Base-by-base conservation (phyloP, 768 basidiomycete species). In the Boletus huronensis region DNA sequence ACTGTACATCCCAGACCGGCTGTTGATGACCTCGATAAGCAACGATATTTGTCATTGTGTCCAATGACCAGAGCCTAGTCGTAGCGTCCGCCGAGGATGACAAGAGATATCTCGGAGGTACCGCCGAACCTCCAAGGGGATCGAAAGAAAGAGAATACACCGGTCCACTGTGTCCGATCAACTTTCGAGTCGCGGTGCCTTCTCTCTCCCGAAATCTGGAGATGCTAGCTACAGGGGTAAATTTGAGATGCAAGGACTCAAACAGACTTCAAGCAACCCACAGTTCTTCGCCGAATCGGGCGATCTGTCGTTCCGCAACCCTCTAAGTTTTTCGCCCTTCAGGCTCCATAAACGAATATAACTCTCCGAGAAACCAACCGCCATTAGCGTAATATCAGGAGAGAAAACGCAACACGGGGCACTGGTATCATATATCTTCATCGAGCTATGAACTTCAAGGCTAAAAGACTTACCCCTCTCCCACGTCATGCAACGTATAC, bases 1-100 rank as follows among this genome's bases (percentile, higher is more conserved):
- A 99, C 68, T 98, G 88, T 13, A 96, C 94, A 63, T 98, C 97
- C 97, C 97, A 99, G 0, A 99, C 87, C 0, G 97, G 94, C 70
- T 97, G 95, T 67, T 95, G 88, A 63, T 99, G 97, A 0, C 97
- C 96, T 32, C 93, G 82, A 67, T 94, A 99, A 6, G 88, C 94
- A 19, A 94, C 94, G 10, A 98, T 74, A 63, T 97, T 97, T 16
- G 90, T 83, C 80, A 93, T 84, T 0, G 96, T 97, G 58, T 98
- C 93, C 71, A 98, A 75, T 6, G 93, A 96, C 97, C 97, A 99
- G 19, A 99, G 73, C 13, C 97, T 84, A 40, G 87, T 75, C 0
- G 96, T 95, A 1, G 90, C 83, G 67, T 99, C 97, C 41, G 94
- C 91, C 14, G 97, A 98, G 2, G 88, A 82, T 16, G 95, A 98